phyloP scores from a whole-genome alignment of 2,329 filamentous ascomycete species.

The Endothia cerciana region DNA sequence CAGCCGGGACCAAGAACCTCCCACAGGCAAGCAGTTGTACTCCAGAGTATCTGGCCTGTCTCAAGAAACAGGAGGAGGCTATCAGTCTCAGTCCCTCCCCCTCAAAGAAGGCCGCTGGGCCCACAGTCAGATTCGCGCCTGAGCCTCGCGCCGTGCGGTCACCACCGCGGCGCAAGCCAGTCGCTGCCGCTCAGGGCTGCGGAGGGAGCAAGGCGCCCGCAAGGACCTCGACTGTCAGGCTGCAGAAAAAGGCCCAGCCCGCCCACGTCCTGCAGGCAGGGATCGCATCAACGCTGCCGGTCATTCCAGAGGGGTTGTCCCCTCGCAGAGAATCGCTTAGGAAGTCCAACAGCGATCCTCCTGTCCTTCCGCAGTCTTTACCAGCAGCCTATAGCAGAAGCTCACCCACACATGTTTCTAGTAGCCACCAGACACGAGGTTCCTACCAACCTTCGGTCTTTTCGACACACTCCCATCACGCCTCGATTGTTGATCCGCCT shows the following conservation, averaged over 20 bases:
- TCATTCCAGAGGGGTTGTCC: constrained; percentile 56
- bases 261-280: constrained; percentile 38
- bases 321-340: constrained; percentile 45
- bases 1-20: constrained; percentile 34
- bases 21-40: constrained; percentile 37
- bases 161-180: constrained; percentile 22
- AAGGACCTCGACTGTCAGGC: constrained; percentile 51
- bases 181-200: constrained; percentile 25
- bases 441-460: constrained; percentile 59
- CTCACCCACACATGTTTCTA: constrained; percentile 49
- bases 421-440: constrained; percentile 48
- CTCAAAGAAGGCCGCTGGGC: constrained; percentile 31
- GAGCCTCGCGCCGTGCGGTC: constrained; percentile 23
- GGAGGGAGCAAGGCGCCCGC: constrained; percentile 10
- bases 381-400: constrained; percentile 35
- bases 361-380: constrained; percentile 8
- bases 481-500: constrained; percentile 61
- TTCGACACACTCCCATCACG: constrained; percentile 48
- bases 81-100: constrained; percentile 30
- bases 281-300: constrained; percentile 48
- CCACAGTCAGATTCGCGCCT: constrained; percentile 24
- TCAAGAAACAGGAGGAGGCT: constrained; percentile 45
- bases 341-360: constrained; percentile 37
- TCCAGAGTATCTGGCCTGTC: constrained; percentile 41
- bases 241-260: constrained; percentile 50